These are phyloP conservation scores for Skeletonema menzelii DNA, from an alignment of 108 stramenopile species.

Conservation along the genomic window DNA sequence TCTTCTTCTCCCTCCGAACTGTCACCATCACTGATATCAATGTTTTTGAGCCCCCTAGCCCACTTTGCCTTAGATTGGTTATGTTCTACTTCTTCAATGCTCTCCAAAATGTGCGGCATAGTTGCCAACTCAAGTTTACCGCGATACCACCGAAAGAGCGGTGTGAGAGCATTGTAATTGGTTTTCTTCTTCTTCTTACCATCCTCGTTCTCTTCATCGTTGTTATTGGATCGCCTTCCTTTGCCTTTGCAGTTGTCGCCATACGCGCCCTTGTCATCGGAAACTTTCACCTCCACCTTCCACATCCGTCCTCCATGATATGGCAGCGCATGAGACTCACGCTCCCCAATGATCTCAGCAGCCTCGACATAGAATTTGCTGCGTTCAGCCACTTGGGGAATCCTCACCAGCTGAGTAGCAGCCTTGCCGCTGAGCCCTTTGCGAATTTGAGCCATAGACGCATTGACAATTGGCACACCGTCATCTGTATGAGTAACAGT, in stretches of 20 bases:
- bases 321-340: slow-evolving; percentile 65
- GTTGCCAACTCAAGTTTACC: slow-evolving; percentile 57
- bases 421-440: slow-evolving; percentile 8
- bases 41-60: slow-evolving; percentile 17
- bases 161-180: slow-evolving; percentile 23
- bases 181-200: slow-evolving; percentile 21
- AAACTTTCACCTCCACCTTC: slow-evolving; percentile 51
- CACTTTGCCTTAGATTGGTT: slow-evolving; percentile 33
- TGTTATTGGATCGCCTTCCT: slow-evolving; percentile 13
- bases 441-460: slow-evolving; percentile 37
- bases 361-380: slow-evolving; percentile 62
- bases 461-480: slow-evolving; percentile 41
- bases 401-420: slow-evolving; percentile 21
- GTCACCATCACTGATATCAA: slow-evolving; percentile 23
- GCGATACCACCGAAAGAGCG: slow-evolving; percentile 52
- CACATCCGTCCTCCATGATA: slow-evolving; percentile 78
- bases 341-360: slow-evolving; percentile 54
- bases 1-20: slow-evolving; percentile 44
- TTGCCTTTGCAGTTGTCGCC: slow-evolving; percentile 36
- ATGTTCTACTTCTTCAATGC: slow-evolving; percentile 28
- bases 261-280: slow-evolving; percentile 28
- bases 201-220: slow-evolving; percentile 24
- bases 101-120: slow-evolving; percentile 63
- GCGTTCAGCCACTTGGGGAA: slow-evolving; percentile 37
- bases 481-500: slow-evolving; percentile 39